These are phyloP conservation scores for Dioscorea dumetorum DNA, from an alignment of 106 monocot species.

Conservation along the genomic window DNA sequence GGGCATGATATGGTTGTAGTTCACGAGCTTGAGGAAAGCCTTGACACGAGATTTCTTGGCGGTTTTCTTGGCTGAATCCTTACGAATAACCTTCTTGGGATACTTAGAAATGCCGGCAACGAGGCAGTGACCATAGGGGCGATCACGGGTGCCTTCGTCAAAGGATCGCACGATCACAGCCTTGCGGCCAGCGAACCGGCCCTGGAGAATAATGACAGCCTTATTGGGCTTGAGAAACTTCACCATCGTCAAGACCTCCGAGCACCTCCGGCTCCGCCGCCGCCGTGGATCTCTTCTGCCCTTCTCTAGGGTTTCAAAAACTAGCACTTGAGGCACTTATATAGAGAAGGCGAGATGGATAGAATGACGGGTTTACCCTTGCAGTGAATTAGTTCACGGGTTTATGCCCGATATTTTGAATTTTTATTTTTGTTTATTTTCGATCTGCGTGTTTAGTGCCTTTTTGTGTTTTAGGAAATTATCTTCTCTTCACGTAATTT, in stretches of 20 bases:
- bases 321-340: background rate
- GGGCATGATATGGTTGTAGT: conserved; percentile 68
- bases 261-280: background rate
- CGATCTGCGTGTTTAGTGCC: no score
- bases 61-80: conserved; percentile 50
- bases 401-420: no score
- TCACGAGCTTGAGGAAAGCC: conserved; percentile 60
- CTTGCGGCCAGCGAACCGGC: conserved; percentile 55
- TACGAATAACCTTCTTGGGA: conserved; percentile 62
- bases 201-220: conserved; percentile 59
- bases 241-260: conserved; percentile 24
- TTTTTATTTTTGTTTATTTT: no score
- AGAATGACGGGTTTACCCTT: background rate
- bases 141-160: conserved; percentile 59
- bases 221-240: conserved; percentile 65
- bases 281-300: background rate
- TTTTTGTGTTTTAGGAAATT: no score
- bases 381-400: background rate
- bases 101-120: conserved; percentile 52
- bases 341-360: background rate
- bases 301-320: background rate
- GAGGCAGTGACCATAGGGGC: conserved; percentile 57
- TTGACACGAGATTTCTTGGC: conserved; percentile 61
- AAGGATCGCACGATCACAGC: conserved; percentile 54
- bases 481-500: no score